Conservation (phyloP, 2,329 filamentous ascomycete genomes). For the Colletotrichum orbiculare region DNA sequence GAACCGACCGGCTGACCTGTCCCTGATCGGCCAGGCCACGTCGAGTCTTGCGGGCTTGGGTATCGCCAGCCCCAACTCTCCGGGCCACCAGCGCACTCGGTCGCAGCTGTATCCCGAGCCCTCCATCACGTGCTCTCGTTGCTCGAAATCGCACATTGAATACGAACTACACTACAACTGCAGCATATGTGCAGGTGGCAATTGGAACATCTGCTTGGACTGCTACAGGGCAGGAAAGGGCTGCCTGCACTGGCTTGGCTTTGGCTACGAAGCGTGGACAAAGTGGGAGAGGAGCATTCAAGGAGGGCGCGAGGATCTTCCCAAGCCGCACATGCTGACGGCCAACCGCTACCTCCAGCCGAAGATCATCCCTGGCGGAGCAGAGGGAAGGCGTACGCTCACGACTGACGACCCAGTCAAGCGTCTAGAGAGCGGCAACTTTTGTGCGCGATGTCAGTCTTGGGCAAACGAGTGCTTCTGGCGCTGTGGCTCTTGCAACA, state of each 20-base stretch:
- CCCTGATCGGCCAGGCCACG: conserved; percentile 49
- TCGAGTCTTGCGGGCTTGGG: conserved; percentile 43
- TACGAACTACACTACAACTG: conserved; percentile 91
- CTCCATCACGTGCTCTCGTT: conserved; percentile 78
- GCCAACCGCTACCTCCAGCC: conserved; percentile 67
- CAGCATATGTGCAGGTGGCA: conserved; percentile 72
- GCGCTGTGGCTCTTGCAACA: conserved; percentile 88
- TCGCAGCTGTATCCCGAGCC: conserved; percentile 74
- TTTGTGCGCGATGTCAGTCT: conserved; percentile 80
- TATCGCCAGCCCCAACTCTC: conserved; percentile 47
- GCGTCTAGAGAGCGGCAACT: conserved; percentile 81
- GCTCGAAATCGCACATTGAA: conserved; percentile 78
- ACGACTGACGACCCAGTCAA: conserved; percentile 75
- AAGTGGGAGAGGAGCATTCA: conserved; percentile 70
- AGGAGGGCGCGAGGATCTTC: conserved; percentile 51
- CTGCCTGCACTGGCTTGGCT: conserved; percentile 90
- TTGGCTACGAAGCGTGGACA: conserved; percentile 77
- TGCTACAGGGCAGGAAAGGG: conserved; percentile 84
- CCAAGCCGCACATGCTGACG: conserved; percentile 67
- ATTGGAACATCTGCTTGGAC: conserved; percentile 81
- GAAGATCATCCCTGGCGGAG: conserved; percentile 59
- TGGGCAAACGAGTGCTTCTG: conserved; percentile 89
- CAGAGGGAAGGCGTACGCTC: conserved; percentile 66
- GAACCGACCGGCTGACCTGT: conserved; percentile 53
- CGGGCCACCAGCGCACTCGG: conserved; percentile 53